These are phyloP conservation scores for Curvularia sp. DNA, from an alignment of 2,329 filamentous ascomycete species.

Conservation along the genomic window DNA sequence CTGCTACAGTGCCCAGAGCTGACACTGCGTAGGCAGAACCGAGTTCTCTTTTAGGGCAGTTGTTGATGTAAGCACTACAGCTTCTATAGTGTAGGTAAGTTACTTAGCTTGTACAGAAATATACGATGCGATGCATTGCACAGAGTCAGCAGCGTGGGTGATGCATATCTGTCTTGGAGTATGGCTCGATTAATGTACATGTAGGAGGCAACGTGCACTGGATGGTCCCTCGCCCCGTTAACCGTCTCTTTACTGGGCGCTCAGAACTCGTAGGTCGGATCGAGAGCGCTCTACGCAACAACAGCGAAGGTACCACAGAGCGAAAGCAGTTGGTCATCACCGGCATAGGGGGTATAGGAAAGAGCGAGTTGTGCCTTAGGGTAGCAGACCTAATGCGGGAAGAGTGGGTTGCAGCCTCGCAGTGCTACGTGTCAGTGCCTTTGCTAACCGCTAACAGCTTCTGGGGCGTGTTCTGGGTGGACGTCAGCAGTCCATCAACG, in stretches of 20 bases:
- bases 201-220: not conserved
- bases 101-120: not conserved
- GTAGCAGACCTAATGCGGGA: constrained; percentile 31
- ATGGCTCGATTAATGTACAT: not conserved
- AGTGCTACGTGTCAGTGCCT: not conserved
- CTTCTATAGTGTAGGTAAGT: not conserved
- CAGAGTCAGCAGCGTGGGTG: not conserved
- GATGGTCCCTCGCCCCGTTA: not conserved
- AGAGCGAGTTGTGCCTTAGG: constrained; percentile 46
- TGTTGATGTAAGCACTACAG: not conserved
- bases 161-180: not conserved
- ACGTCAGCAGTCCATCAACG: constrained; percentile 29
- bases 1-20: not conserved
- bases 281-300: not conserved
- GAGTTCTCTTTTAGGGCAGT: not conserved
- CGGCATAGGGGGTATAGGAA: constrained; percentile 44
- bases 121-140: not conserved
- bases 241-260: not conserved
- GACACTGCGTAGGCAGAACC: not conserved
- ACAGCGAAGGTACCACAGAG: not conserved
- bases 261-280: not conserved
- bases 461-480: constrained; percentile 47
- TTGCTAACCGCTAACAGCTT: constrained; percentile 30
- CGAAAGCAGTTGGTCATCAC: constrained; percentile 35
- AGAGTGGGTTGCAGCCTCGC: constrained; percentile 23